Base-by-base conservation (phyloP, 2,329 filamentous ascomycete genomes). In the Exophiala xenobiotica region DNA sequence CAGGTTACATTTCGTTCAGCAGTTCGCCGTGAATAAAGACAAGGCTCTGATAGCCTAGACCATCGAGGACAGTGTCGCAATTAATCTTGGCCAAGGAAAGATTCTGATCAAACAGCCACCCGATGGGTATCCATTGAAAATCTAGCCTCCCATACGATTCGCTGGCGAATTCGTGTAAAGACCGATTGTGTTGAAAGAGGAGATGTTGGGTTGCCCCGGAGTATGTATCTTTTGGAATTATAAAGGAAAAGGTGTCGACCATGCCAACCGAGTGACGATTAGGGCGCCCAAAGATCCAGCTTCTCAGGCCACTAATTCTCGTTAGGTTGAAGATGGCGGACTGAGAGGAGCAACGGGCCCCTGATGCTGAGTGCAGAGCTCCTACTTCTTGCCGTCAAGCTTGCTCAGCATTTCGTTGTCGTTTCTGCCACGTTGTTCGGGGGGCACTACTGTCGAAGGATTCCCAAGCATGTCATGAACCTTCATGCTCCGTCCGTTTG, bases 371-470 rank as follows among this genome's bases (percentile, higher is more conserved):
- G 19, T 18, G n/a, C 29, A 12, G 20, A 31, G 9, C 20, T 11
- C 19, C 24, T 59, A 60, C 49, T 62, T 62, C 55, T 62, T 62
- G 54, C 60, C 57, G 43, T 62, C 60, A 9, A 62, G 57, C 39
- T 62, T 62, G 57, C 48, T 76, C 31, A 77, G 68, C 74, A 77
- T 77, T 50, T 75, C 72, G 54, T 72, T 77, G 61, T 77, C 74
- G 22, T 70, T 73, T 51, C 69, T 74, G 33, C 69, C 72, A 23
- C 74, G 70, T 20, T 68, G 53, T 19, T 59, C 57, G 9, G 54
- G 40, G 19, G 24, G 27, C 4, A 37, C 45, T 22, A 38, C 46
- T 20, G 14, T 22, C n/a, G 58, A 33, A 26, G 67, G 71, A 44
- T 51, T 50, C 40, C 72, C 74, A 24, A 77, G 62, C 68, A 77